Evolutionary conservation across 495 filamentous ascomycete species (phyloP), one percentile per base, ranked within the genome.

Genomic region (Bacidia gigantensis): DNA sequence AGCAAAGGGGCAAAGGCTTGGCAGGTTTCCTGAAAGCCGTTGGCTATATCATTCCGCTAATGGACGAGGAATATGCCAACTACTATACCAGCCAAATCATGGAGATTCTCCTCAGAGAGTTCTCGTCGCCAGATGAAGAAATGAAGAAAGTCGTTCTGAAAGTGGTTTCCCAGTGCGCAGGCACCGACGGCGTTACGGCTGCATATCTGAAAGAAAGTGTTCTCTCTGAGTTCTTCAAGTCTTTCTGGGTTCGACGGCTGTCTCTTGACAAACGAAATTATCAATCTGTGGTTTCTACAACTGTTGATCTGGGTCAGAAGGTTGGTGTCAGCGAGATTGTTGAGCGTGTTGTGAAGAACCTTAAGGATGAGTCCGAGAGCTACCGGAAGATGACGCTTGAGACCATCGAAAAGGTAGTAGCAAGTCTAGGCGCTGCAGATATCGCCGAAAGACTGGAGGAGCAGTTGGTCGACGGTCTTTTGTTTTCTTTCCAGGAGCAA

Each of bases 141-240:
- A 99, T 99, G 93, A 99, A 99, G 72, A 97, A 97, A 70, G 89
- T 97, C 1, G 92, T 97, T 11, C 68, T 97, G 35, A 97, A 97
- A 67, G 93, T 97, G 32, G 82, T 97, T 14, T 95, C 88, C n/a
- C 93, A 97, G 62, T 97, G 92, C 65, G 85, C 90, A 14, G 82
- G 83, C 58, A 97, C 92, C 0, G 83, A 89, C 60, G 93, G 93
- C 69, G 92, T 99, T 11, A 97, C 93, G 52, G 85, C 88, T 40
- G 79, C 79, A 45, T 99, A 96, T 62, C 75, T 99, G 23, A 96
- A 95, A 68, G 89, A 97, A 62, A 80, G 93, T 56, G 89, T 99
- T 20, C 75, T 97, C 44, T 80, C 83, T 47, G 90, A 96, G 54
- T 99, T 97, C 67, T 97, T 99, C 73, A 97, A 96, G 72, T 86